phyloP scores from a whole-genome alignment of 2,329 filamentous ascomycete genomes.

The Penicillium aurantiogriseum region DNA sequence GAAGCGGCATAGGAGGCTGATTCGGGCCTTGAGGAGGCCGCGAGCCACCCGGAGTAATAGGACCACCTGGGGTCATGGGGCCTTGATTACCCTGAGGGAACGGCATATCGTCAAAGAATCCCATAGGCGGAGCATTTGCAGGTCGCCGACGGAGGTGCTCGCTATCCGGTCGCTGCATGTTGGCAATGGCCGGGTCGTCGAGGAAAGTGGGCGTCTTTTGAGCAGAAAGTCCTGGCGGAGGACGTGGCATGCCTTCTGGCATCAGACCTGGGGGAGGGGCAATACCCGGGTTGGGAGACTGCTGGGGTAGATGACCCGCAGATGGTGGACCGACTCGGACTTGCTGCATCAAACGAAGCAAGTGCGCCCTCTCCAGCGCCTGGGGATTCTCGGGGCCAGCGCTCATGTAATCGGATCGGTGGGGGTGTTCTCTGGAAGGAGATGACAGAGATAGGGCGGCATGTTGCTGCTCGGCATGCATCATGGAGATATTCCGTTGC shows the following conservation, averaged over 20 bases:
- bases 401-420: constrained; percentile 35
- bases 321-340: constrained; percentile 38
- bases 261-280: constrained; percentile 37
- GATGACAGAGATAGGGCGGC: constrained; percentile 30
- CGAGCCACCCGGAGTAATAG: constrained; percentile 36
- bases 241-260: constrained; percentile 36
- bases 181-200: constrained; percentile 46
- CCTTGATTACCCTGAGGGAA: constrained; percentile 37
- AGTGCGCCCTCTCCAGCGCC: constrained; percentile 70
- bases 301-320: constrained; percentile 29
- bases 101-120: constrained; percentile 44
- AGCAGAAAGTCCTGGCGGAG: constrained; percentile 34
- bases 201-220: constrained; percentile 41
- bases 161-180: constrained; percentile 41
- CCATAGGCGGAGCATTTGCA: constrained; percentile 39
- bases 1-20: constrained; percentile 41
- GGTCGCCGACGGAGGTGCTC: constrained; percentile 40
- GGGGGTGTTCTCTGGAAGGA: constrained; percentile 31
- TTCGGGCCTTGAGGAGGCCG: constrained; percentile 34
- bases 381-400: constrained; percentile 35
- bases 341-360: constrained; percentile 79
- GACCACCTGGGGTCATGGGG: constrained; percentile 37
- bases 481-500: constrained; percentile 30
- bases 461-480: constrained; percentile 32
- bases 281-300: constrained; percentile 29